These are phyloP conservation scores for Globisporangium sylvaticum DNA, from an alignment of 352 stramenopile genomes.

Conservation along the genomic window DNA sequence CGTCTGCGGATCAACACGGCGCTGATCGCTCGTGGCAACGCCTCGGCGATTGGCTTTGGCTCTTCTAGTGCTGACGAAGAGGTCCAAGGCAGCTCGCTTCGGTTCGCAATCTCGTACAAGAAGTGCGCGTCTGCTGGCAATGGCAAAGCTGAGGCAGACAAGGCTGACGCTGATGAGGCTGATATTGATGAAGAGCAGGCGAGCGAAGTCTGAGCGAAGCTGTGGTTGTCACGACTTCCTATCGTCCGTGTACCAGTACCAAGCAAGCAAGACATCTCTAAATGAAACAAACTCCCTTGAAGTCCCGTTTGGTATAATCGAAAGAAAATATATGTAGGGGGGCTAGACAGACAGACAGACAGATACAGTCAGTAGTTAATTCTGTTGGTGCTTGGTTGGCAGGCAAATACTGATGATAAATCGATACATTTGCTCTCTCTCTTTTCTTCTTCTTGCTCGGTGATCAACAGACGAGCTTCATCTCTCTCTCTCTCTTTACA, in stretches of 20 bases:
- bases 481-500: constrained; percentile 20
- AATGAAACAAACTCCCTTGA: neutral
- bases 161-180: neutral
- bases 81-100: neutral
- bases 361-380: constrained; percentile 3
- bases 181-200: neutral
- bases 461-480: neutral
- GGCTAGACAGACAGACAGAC: constrained; percentile 2
- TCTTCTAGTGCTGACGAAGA: neutral
- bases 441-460: neutral
- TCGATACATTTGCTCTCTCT: neutral
- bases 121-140: neutral
- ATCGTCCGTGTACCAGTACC: neutral
- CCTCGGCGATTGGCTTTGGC: constrained; percentile 12
- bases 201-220: neutral
- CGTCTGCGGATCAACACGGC: constrained; percentile 28
- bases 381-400: neutral
- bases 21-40: constrained; percentile 20
- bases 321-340: constrained; percentile 1
- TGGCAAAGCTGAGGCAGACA: neutral
- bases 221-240: neutral
- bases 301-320: neutral
- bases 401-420: neutral
- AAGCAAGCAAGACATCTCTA: neutral
- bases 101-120: constrained; percentile 11